Percentiles rank a stretch among this genome's conserved stretches.
phyloP scores from a whole-genome alignment of 192 early-diverging fungal species.

The Linderina pennispora region DNA sequence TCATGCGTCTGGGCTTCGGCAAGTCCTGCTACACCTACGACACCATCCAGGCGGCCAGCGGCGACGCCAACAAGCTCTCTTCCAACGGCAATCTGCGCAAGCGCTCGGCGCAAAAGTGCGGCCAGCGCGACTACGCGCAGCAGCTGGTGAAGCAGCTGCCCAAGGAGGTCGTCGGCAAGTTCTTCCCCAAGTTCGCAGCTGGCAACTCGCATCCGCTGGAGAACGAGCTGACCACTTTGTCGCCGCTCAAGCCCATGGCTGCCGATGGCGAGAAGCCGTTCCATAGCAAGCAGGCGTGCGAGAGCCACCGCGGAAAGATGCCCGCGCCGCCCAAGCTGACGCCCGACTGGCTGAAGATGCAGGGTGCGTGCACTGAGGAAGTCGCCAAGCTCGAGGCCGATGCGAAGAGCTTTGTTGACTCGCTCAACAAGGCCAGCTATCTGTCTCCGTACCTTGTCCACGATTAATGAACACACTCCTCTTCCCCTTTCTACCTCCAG shows the following conservation, averaged over 20 bases:
- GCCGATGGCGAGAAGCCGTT: conserved; percentile 13
- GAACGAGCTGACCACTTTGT: conserved; percentile 19
- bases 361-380: conserved; percentile 13
- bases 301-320: conserved; percentile 36
- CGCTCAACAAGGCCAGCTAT: conserved; percentile 28
- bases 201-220: conserved; percentile 18
- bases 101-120: conserved; percentile 13
- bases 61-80: conserved; percentile 1
- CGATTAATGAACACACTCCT: too few species aligned
- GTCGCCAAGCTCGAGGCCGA: conserved; percentile 19
- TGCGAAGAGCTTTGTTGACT: conserved; percentile 20
- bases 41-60: conserved; percentile 27
- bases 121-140: conserved; percentile 5
- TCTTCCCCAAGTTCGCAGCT: conserved; percentile 32
- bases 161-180: conserved; percentile 9
- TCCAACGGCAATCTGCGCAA: too few species aligned
- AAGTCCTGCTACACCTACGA: conserved; percentile 47
- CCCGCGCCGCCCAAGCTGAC: conserved; percentile 12
- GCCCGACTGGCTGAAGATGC: conserved; percentile 36
- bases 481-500: too few species aligned
- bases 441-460: conserved; percentile 38
- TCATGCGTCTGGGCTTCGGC: conserved; percentile 38
- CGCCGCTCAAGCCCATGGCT: conserved; percentile 21
- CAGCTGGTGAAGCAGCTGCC: conserved; percentile 31
- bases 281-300: conserved; percentile 15